Evolutionary conservation across 441 rosid species (phyloP).

Genomic region (Theobroma grandiflorum): DNA sequence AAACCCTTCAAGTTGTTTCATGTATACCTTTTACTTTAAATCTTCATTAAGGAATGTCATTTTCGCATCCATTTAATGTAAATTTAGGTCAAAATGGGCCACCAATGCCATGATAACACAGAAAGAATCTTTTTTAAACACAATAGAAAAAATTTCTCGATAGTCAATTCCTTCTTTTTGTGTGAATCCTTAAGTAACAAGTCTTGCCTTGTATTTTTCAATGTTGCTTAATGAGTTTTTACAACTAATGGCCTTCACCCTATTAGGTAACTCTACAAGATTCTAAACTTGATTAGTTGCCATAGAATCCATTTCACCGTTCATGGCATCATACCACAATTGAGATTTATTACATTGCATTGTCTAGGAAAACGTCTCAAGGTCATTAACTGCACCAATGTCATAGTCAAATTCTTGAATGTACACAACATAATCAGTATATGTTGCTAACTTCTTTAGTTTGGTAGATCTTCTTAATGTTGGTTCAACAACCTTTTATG

Average conservation of each 20-base stretch:
- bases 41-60: no score
- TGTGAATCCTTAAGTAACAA: no score
- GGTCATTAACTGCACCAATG: not conserved
- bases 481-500: not conserved
- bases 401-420: not conserved
- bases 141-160: not conserved
- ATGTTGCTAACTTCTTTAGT: not conserved
- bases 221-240: no score
- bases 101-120: not conserved
- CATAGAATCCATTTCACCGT: not conserved
- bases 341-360: not conserved
- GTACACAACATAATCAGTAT: not conserved
- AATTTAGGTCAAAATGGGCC: not conserved
- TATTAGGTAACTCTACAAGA: not conserved
- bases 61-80: no score
- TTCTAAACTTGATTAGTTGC: not conserved
- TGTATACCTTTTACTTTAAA: no score
- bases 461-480: not conserved
- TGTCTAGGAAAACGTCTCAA: not conserved
- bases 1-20: no score
- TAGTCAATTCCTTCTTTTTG: not conserved
- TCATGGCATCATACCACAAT: not conserved
- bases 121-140: not conserved
- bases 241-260: no score
- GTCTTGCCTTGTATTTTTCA: no score